Evolutionary conservation across 805 yeast species (phyloP).

Genomic region (Candida sakaeoensis): DNA sequence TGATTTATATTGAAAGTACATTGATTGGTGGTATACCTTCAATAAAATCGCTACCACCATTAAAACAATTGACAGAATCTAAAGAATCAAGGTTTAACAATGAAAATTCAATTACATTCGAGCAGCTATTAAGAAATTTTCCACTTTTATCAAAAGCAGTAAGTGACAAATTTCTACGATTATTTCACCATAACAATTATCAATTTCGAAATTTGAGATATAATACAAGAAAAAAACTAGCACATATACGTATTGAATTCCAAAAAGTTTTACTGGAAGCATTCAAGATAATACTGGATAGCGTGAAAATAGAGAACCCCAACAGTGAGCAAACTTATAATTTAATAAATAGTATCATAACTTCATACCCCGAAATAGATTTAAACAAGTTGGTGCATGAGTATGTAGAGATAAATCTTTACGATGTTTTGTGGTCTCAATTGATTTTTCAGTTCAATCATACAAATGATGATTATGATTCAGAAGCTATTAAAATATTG

Average conservation of each 20-base stretch:
- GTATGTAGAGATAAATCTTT: conserved; percentile 68
- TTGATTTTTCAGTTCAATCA: conserved; percentile 31
- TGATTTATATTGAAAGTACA: conserved; percentile 57
- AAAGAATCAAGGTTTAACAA: not conserved
- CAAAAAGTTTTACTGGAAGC: conserved; percentile 32
- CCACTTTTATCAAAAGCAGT: conserved; percentile 40
- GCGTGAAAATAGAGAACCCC: conserved; percentile 30
- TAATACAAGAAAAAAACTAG: conserved; percentile 23
- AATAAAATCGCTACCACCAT: not conserved
- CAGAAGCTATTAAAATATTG: conserved; percentile 23
- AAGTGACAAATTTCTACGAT: conserved; percentile 32
- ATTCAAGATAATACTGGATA: conserved; percentile 33
- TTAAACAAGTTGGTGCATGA: conserved; percentile 55
- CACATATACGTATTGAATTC: conserved; percentile 27
- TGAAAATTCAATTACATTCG: conserved; percentile 26
- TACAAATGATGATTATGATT: conserved; percentile 21
- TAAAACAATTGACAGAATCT: not conserved
- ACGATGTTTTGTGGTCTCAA: conserved; percentile 62
- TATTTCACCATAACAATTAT: conserved; percentile 40
- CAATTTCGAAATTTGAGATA: conserved; percentile 28
- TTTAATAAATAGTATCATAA: conserved; percentile 26
- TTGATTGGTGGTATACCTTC: conserved; percentile 37
- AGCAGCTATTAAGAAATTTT: conserved; percentile 32
- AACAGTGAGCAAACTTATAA: conserved; percentile 33
- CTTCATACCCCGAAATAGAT: conserved; percentile 39